Evolutionary conservation across 352 stramenopile species (phyloP), one percentile per base, ranked within the genome.

Genomic region (Phytophthora aleatoria): DNA sequence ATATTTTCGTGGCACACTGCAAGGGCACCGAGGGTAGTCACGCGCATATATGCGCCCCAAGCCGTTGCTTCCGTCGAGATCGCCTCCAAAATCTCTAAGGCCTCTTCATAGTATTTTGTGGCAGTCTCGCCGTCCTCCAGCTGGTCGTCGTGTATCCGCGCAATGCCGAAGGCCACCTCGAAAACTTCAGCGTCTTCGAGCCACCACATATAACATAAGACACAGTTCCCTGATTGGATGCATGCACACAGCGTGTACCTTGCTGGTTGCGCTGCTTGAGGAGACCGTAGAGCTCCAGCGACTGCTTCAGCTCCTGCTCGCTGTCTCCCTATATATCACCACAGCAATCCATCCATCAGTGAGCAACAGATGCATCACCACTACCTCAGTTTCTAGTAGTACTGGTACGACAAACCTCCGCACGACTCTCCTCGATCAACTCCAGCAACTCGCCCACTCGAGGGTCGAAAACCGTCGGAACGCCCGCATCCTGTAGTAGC

Each of bases 1-100:
- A 74, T 33, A 10, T 64, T 66, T 53, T 74, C 67, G 45, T 71
- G 41, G 33, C 67, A 74, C 3, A 74, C 35, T 35, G 61, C 67
- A 43, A 74, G 61, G 33, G 67, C 61, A 44, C 61, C 67, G 7
- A 74, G 44, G 8, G 67, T 71, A 3, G 67, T 71, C 11, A 74
- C 51, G 10, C 51, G 61, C 67, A 67, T 74, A 42, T 60, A 71
- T 0, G 38, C 61, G 7, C 44, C 44, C 67, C 61, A 71, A 2
- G 26, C 45, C n/a, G 61, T 57, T n/a, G 16, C 54, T 51, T 63
- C 44, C 12, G 50, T 74, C 15, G 61, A 63, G 28, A 64, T 57
- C 5, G 31, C 5, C 24, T 60, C 51, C 12, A 74, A 47, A 28
- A 74, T 50, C 16, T 31, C 43, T 6, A 74, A 33, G 3, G 67